Evolutionary conservation across 2,329 filamentous ascomycete genomes (phyloP).

Genomic region (Rhynchosporium secalis): DNA sequence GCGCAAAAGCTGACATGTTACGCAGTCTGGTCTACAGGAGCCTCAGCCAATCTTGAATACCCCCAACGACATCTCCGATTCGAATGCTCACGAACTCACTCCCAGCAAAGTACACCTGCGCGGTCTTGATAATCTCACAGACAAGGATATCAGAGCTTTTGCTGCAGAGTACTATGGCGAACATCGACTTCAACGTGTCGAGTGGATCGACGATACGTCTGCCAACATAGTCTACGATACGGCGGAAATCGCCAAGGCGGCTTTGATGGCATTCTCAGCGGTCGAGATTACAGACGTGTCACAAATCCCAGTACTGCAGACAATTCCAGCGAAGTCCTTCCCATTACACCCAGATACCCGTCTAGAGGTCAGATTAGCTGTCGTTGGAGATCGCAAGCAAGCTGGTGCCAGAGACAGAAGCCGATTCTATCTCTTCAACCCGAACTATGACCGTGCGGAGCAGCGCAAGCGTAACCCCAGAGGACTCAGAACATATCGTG

Average conservation of each 20-base stretch:
- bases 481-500: conserved; percentile 58
- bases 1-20: conserved; percentile 20
- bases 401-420: conserved; percentile 77
- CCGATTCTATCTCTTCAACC: conserved; percentile 89
- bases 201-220: conserved; percentile 95
- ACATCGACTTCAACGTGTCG: conserved; percentile 61
- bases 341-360: conserved; percentile 66
- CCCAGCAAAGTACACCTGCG: conserved; percentile 60
- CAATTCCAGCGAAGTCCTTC: conserved; percentile 68
- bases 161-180: conserved; percentile 64
- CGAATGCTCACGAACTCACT: conserved; percentile 29
- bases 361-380: conserved; percentile 72
- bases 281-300: conserved; percentile 52
- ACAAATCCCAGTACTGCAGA: conserved; percentile 60
- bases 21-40: conserved; percentile 27
- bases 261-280: conserved; percentile 54
- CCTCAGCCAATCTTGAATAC: conserved; percentile 28
- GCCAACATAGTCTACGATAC: conserved; percentile 79
- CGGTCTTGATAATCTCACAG: conserved; percentile 79
- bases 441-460: conserved; percentile 82
- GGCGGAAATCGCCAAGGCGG: conserved; percentile 53
- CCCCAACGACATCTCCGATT: conserved; percentile 33
- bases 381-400: conserved; percentile 76
- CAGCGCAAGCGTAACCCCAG: conserved; percentile 54
- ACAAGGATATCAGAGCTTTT: conserved; percentile 76